A percentile compares a stretch with the other conserved stretches of the same genome.
These are phyloP conservation scores for Salvia rosmarinus DNA, from an alignment of 257 asterid genomes.

Conservation along the genomic window DNA sequence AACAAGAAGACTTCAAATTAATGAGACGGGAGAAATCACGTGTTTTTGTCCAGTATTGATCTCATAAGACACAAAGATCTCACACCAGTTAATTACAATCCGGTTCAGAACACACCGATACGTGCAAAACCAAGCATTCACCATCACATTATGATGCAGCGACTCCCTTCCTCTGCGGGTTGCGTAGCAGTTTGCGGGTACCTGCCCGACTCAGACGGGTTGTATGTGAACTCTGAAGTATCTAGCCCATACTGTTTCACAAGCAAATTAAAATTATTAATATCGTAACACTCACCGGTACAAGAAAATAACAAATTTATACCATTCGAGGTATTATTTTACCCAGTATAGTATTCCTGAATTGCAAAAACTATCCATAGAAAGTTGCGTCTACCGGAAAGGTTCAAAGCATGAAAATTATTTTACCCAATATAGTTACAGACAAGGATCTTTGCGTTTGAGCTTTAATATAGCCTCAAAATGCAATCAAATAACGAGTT, in stretches of 20 bases:
- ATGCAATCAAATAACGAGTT: neutral
- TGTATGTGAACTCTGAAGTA: constrained; percentile 93
- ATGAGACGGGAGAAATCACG: neutral
- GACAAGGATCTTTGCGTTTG: neutral
- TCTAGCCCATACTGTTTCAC: constrained; percentile 88
- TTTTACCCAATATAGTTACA: neutral
- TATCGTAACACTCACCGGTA: neutral
- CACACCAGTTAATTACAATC: constrained; percentile 40
- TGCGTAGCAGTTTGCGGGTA: constrained; percentile 63
- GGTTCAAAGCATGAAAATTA: neutral
- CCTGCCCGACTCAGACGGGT: constrained; percentile 83
- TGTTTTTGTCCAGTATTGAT: constrained; percentile 27
- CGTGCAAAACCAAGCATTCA: constrained; percentile 25
- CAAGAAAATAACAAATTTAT: neutral
- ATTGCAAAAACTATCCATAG: neutral
- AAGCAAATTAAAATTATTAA: neutral
- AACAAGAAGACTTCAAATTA: constrained; percentile 11
- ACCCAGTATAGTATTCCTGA: no score
- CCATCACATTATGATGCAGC: constrained; percentile 86
- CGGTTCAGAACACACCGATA: constrained; percentile 17
- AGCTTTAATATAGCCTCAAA: neutral
- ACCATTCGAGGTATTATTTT: neutral
- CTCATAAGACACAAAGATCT: constrained; percentile 36
- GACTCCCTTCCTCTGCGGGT: constrained; percentile 69
- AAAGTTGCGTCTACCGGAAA: neutral